Conservation (phyloP, 768 basidiomycete genomes). For the Nevesoporus exiguus region DNA sequence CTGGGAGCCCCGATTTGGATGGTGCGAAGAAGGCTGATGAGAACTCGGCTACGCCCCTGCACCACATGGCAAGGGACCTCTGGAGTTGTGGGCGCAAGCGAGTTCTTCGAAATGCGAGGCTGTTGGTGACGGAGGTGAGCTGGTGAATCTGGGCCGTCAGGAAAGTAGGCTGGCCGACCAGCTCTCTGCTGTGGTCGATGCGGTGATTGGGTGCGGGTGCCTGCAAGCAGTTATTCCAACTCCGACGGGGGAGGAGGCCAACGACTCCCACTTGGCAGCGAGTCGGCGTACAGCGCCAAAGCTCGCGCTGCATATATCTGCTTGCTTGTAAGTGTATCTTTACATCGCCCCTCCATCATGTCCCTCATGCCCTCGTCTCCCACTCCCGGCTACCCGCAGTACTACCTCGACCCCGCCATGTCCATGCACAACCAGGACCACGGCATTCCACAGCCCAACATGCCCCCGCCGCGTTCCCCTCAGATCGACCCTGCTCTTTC, state of each 20-base stretch:
- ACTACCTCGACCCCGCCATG: conserved; percentile 30
- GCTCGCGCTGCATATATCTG: no score
- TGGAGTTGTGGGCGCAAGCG: no score
- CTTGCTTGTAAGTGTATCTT: no score
- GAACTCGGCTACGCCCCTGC: no score
- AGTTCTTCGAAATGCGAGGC: no score
- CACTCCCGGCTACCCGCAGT: conserved; percentile 17
- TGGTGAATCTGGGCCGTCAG: no score
- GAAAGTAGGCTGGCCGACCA: no score
- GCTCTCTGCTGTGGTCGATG: no score
- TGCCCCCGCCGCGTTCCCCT: conserved; percentile 51
- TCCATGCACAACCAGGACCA: conserved; percentile 46
- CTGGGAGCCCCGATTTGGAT: no score
- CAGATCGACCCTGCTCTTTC: conserved; percentile 70
- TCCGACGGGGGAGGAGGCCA: background rate
- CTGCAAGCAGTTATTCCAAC: background rate
- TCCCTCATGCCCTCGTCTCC: conserved; percentile 5
- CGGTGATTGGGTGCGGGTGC: conserved; percentile 1
- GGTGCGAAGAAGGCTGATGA: no score
- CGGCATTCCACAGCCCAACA: conserved; percentile 34
- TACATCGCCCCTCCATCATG: background rate
- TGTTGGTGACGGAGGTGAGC: no score
- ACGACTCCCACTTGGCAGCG: background rate
- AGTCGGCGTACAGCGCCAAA: background rate
- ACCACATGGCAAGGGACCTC: no score